Base-by-base conservation (phyloP, 345 rosid genomes). In the Ceriops tagal region DNA sequence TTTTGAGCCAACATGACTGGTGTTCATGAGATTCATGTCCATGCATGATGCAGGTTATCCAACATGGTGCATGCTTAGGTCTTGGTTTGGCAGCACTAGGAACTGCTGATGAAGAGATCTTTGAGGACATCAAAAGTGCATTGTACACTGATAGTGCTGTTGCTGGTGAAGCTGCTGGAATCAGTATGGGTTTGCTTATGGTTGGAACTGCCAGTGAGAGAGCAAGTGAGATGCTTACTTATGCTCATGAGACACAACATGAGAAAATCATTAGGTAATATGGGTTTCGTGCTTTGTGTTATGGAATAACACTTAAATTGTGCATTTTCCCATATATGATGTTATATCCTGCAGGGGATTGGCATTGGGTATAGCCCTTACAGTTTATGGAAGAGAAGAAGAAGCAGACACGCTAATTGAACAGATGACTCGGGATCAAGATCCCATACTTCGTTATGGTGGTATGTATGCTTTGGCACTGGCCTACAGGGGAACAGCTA, bases 141-240 rank as follows among this genome's bases (percentile, higher is more conserved):
- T 87, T 96, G 49, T 92, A 96, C 47, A 81, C 90, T 37, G 99
- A 96, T 78, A 90, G 96, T 79, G 98, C 98, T 22, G 97, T 96
- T 74, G 98, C 98, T 53, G 98, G 99, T 70, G 99, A 96, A 83
- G 99, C 99, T 83, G 99, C 98, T 73, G 99, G 99, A 52, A 87
- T 96, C 70, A 86, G 98, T 76, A 96, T 96, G 98, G 99, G 99
- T 64, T 78, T 96, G 72, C 89, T 96, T 26, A 87, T 96, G 99
- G 98, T 90, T 74, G 99, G 99, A 80, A 92, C 99, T 58, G 97
- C 98, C 30, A 96, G 96, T 63, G 98, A 89, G 78, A 96, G 88
- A 79, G 98, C 98, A 16, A 81, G 90, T 49, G 99, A 96, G 87
- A 96, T 96, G 99, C 99, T 96, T 78, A 83, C 89, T 43, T 96